Conservation (phyloP, 1,139 yeast species). For the Diutina neorugosa region DNA sequence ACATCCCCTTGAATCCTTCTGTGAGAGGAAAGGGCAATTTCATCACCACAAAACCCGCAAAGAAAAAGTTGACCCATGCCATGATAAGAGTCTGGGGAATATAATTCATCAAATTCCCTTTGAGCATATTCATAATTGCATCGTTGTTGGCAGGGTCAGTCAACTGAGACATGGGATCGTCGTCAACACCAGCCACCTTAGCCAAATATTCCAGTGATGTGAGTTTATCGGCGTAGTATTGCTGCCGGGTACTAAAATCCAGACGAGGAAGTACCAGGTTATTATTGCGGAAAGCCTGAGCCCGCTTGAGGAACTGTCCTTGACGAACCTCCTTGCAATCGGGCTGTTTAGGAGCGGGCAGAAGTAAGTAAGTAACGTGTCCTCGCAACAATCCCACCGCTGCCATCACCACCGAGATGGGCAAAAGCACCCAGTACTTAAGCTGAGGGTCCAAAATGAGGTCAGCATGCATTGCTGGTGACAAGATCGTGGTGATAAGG, state of each 20-base stretch:
- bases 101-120: constrained; percentile 70
- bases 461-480: neutral
- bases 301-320: constrained; percentile 43
- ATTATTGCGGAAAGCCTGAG: constrained; percentile 39
- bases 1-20: constrained; percentile 78
- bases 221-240: constrained; percentile 30
- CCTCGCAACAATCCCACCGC: constrained; percentile 77
- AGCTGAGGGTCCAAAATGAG: constrained; percentile 58
- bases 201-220: constrained; percentile 40
- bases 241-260: constrained; percentile 40
- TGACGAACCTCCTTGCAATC: constrained; percentile 26
- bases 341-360: constrained; percentile 45
- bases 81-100: constrained; percentile 87
- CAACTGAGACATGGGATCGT: constrained; percentile 47
- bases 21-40: constrained; percentile 59
- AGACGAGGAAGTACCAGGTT: constrained; percentile 28
- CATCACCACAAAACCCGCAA: constrained; percentile 81
- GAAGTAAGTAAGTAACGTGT: constrained; percentile 47
- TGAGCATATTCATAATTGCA: constrained; percentile 67
- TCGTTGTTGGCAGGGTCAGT: constrained; percentile 65
- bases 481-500: neutral
- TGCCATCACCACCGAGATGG: constrained; percentile 84
- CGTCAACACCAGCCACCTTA: constrained; percentile 8
- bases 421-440: constrained; percentile 83
- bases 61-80: constrained; percentile 95